Evolutionary conservation across 2,329 filamentous ascomycete species (phyloP), one percentile per base, ranked within the genome.

Genomic region (Talaromyces amestolkiae): DNA sequence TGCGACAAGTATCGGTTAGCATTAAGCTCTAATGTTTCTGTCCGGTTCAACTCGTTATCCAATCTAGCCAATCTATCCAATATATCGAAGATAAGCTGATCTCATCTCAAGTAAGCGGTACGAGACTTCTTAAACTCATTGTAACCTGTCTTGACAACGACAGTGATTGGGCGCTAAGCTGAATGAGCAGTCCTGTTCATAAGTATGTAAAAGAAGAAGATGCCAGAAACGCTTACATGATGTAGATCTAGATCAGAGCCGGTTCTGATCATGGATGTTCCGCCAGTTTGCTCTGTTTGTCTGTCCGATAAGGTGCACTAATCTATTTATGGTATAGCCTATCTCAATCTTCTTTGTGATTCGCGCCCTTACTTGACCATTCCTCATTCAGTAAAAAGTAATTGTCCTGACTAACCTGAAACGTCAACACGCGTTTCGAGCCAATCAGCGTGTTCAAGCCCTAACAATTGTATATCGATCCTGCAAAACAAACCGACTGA

Each of bases 361-460:
- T 56, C 19, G 53, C 33, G 19, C 19, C 53, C 33, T 56, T 39
- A 1, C 53, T 2, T 39, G 19, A 15, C 7, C 19, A 56, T 56
- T 37, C 33, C 53, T 2, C 3, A 39, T 56, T 22, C 0, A 37
- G 31, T 39, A 24, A 56, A 37, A 31, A 10, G 33, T 4, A 2
- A 2, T 35, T 19, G 5, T 7, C 2, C 13, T 7, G 37, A 41
- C 39, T 43, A 43, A 59, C 56, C 37, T 33, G 39, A 59, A 59
- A 59, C 39, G 56, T 59, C 56, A 59, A 45, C 15, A 43, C 56
- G 56, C 56, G 56, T 59, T 39, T n/a, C 19, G 9, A 43, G 56
- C 56, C 56, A 59, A 59, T 59, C 56, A 59, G 56, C 13, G 17
- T 31, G 39, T 9, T n/a, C 35, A n/a, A 43, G 3, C 13, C 39